phyloP scores from a whole-genome alignment of 192 early-diverging fungal species.

The Spizellomyces punctatus region DNA sequence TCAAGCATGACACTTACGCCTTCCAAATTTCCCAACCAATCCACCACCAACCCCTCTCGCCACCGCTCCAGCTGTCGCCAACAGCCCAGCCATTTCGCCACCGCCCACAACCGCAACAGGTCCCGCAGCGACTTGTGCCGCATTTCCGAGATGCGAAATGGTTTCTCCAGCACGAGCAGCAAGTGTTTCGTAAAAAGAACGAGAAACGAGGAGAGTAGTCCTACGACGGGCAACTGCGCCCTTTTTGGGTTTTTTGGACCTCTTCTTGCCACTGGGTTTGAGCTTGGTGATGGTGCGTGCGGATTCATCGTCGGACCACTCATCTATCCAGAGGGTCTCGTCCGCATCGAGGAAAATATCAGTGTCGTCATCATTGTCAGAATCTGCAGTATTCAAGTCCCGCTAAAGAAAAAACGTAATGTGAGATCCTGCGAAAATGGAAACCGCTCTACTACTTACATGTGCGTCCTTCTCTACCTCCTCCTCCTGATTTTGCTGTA shows the following conservation, averaged over 20 bases:
- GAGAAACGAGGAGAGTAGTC: slow-evolving; percentile 6
- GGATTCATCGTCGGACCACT: not conserved
- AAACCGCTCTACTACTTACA: too few species aligned
- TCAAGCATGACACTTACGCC: slow-evolving; percentile 23
- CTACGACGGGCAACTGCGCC: slow-evolving; percentile 7
- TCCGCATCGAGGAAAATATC: slow-evolving; percentile 29
- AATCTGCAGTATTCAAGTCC: not conserved
- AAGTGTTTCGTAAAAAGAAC: slow-evolving; percentile 35
- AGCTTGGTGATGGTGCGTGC: not conserved
- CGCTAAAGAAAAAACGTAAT: not conserved
- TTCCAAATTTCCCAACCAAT: slow-evolving; percentile 35
- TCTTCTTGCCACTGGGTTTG: not conserved
- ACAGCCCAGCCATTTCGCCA: slow-evolving; percentile 27
- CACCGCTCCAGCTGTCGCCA: slow-evolving; percentile 30
- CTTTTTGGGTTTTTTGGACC: not conserved
- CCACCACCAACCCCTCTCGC: slow-evolving; percentile 30
- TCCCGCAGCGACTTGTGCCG: slow-evolving; percentile 31
- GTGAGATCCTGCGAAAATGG: too few species aligned
- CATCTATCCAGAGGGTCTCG: slow-evolving; percentile 6
- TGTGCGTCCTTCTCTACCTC: too few species aligned
- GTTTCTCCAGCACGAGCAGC: slow-evolving; percentile 37
- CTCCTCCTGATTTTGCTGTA: too few species aligned
- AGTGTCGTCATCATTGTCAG: slow-evolving; percentile 24
- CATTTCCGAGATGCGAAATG: slow-evolving; percentile 30
- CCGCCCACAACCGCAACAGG: slow-evolving; percentile 34